A percentile compares a stretch with the other conserved stretches of the same genome.
phyloP scores from a whole-genome alignment of 2,329 filamentous ascomycete genomes.

The Leptographium lundbergii region DNA sequence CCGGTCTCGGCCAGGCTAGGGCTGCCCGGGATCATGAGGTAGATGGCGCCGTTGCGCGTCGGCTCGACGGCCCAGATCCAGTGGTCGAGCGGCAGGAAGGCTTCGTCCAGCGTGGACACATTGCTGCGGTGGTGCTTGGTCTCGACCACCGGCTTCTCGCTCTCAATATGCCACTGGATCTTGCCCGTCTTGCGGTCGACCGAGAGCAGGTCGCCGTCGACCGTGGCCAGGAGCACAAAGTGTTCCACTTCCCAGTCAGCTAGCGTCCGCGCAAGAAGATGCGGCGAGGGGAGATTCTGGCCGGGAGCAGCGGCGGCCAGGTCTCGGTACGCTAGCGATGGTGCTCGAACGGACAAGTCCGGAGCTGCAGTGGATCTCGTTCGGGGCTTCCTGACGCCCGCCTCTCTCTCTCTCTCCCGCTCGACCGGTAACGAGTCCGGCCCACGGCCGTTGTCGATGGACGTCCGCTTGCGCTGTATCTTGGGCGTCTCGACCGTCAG shows the following conservation, averaged over 20 bases:
- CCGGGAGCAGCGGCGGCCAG: slow-evolving; percentile 35
- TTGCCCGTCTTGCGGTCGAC: slow-evolving; percentile 77
- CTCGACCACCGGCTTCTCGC: slow-evolving; percentile 80
- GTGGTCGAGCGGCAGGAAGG: slow-evolving; percentile 60
- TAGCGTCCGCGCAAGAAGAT: slow-evolving; percentile 87
- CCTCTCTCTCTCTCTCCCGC: slow-evolving; percentile 5
- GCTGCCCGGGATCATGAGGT: slow-evolving; percentile 65
- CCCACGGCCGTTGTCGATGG: slow-evolving; percentile 8
- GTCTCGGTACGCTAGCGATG: slow-evolving; percentile 55
- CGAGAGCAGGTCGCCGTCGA: slow-evolving; percentile 93
- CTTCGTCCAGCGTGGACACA: slow-evolving; percentile 44
- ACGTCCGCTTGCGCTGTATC: slow-evolving; percentile 13
- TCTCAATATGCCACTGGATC: slow-evolving; percentile 73
- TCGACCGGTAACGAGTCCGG: slow-evolving; percentile 10
- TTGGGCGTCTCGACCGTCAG: slow-evolving; percentile 16
- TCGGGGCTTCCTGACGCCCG: slow-evolving; percentile 14
- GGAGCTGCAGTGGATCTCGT: slow-evolving; percentile 78
- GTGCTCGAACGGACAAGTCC: slow-evolving; percentile 90
- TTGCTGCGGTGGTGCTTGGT: slow-evolving; percentile 70
- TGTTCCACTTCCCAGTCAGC: slow-evolving; percentile 99
- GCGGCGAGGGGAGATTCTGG: slow-evolving; percentile 66
- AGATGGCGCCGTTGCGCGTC: slow-evolving; percentile 73
- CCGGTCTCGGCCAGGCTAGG: slow-evolving; percentile 50
- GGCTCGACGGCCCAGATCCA: slow-evolving; percentile 95
- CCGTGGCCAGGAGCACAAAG: slow-evolving; percentile 98